Evolutionary conservation across 2,329 filamentous ascomycete genomes (phyloP), one percentile per base, ranked within the genome.

Genomic region (Ceratocystiopsis brevicomis): DNA sequence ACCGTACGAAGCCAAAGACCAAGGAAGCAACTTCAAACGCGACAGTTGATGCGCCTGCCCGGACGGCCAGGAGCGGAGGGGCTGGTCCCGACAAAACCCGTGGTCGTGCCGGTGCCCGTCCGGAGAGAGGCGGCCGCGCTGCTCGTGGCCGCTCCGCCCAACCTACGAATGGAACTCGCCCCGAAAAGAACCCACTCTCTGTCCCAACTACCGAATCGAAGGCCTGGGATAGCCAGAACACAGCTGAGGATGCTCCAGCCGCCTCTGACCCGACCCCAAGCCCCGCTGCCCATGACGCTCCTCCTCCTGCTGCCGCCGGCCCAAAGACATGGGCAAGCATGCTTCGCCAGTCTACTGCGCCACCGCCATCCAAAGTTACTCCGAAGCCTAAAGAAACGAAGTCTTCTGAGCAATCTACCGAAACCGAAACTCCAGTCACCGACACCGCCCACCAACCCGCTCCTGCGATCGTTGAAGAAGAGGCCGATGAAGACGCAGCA

Each of bases 261-360:
- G 30, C 42, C 34, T 16, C 19, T 30, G 44, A 45, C 16, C 38
- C 55, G 44, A 54, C 56, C 44, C 50, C 52, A 37, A 49, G 54
- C 34, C 52, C 60, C 43, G 48, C 54, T 44, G 37, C 56, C 44
- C 59, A 64, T 45, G 56, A 59, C 34, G 53, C 61, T 42, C 38
- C 43, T 33, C 19, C 47, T 33, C 21, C 45, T 16, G 53, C 56
- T 38, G 59, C 57, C 42, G 48, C 58, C 37, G 53, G 57, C 47
- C 61, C 63, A 48, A 78, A 76, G 64, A 78, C 74, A 21, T 86
- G 81, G 81, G 81, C 81, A 35, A 82, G 78, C 60, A 78, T 86
- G 69, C 72, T 85, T 49, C 72, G 71, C 53, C 65, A 73, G 57
- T 66, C 76, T 34, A 65, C 69, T 38, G 60, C 25, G 25, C 25